These are phyloP conservation scores for Yamadazyma pseudoaaseri DNA, from an alignment of 1,139 yeast genomes.

Conservation along the genomic window DNA sequence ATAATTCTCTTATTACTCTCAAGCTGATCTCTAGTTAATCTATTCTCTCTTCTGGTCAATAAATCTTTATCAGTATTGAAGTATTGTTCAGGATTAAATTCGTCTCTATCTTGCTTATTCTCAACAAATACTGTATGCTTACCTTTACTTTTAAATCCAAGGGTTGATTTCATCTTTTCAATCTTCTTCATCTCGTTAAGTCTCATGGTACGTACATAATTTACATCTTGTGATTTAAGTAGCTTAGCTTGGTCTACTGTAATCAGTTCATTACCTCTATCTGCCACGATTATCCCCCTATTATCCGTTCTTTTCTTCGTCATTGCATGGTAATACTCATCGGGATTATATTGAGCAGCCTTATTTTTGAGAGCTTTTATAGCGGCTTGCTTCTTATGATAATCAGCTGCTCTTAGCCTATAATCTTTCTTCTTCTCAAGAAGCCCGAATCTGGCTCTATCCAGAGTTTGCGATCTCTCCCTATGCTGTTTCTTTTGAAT, in stretches of 20 bases:
- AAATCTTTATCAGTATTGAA: slow-evolving; percentile 71
- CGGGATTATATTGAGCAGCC: slow-evolving; percentile 80
- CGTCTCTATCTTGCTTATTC: slow-evolving; percentile 48
- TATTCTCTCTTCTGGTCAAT: slow-evolving; percentile 66
- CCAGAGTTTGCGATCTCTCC: slow-evolving; percentile 84
- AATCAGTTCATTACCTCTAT: slow-evolving; percentile 64
- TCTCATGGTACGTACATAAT: slow-evolving; percentile 76
- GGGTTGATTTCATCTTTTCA: slow-evolving; percentile 53
- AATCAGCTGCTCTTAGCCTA: slow-evolving; percentile 82
- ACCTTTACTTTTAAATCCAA: slow-evolving; percentile 59
- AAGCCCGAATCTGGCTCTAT: slow-evolving; percentile 73
- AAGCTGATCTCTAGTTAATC: slow-evolving; percentile 65
- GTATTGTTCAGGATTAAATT: slow-evolving; percentile 61
- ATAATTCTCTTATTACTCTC: slow-evolving; percentile 34
- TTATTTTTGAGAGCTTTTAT: slow-evolving; percentile 72
- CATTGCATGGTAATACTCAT: slow-evolving; percentile 96
- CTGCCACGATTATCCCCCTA: slow-evolving; percentile 63
- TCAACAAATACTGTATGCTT: slow-evolving; percentile 88
- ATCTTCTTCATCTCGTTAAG: slow-evolving; percentile 67
- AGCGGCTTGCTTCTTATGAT: slow-evolving; percentile 84
- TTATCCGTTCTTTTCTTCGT: slow-evolving; percentile 63
- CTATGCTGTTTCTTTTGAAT: slow-evolving; percentile 94
- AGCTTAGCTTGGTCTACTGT: slow-evolving; percentile 75
- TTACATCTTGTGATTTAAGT: slow-evolving; percentile 85
- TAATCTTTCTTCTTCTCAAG: slow-evolving; percentile 96